Conservation (phyloP, 192 early-diverging fungal species). For the Pecoramyces ruminantium region DNA sequence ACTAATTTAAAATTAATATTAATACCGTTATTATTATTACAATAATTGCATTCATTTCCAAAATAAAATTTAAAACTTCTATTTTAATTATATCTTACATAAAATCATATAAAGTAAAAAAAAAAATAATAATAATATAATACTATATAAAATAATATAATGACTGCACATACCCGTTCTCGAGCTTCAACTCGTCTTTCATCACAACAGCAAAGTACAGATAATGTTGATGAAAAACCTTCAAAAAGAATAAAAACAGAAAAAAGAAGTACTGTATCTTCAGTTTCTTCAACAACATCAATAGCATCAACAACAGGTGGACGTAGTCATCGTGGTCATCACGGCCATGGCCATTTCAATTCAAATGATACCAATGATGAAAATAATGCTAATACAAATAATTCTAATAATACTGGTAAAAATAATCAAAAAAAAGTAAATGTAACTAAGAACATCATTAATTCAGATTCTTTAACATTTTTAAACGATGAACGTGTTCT, state of each 20-base stretch:
- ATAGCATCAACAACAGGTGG: not conserved
- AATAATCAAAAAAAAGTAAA: not conserved
- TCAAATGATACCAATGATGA: not conserved
- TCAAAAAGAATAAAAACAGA: too few relatives aligned
- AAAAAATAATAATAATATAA: too few relatives aligned
- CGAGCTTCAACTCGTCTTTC: not conserved
- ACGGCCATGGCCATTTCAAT: not conserved
- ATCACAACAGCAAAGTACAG: not conserved
- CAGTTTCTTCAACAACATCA: not conserved
- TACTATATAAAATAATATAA: too few relatives aligned
- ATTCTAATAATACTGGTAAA: not conserved
- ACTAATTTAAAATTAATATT: too few relatives aligned
- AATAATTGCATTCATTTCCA: too few relatives aligned
- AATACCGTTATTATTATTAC: too few relatives aligned
- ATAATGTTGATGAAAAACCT: not conserved
- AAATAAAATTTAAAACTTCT: too few relatives aligned
- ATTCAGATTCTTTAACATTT: conserved; percentile 18
- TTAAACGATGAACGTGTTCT: conserved; percentile 69
- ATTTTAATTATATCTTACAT: too few relatives aligned
- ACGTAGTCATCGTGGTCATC: not conserved
- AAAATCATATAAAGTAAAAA: too few relatives aligned
- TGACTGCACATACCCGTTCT: not conserved
- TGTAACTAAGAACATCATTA: not conserved
- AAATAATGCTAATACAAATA: not conserved
- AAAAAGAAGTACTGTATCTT: not conserved